These are phyloP conservation scores for Achaetomium macrosporum DNA, from an alignment of 2,329 filamentous ascomycete species.

Conservation along the genomic window DNA sequence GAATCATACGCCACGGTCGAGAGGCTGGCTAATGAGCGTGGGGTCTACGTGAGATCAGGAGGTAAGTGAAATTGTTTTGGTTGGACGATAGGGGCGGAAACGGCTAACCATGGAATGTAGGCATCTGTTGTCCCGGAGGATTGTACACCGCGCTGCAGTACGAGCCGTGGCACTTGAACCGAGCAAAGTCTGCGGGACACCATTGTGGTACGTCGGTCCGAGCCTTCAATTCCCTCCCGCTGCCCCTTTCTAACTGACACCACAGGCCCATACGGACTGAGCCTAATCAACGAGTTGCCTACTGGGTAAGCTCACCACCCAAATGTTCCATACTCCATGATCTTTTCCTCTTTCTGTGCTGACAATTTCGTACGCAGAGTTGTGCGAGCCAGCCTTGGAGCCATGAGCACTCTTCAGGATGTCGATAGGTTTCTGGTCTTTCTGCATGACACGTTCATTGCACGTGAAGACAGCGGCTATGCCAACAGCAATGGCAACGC, in stretches of 20 bases:
- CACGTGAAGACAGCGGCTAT: slow-evolving; percentile 13
- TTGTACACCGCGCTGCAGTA: slow-evolving; percentile 44
- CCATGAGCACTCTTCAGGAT: slow-evolving; percentile 53
- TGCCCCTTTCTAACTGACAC: background rate
- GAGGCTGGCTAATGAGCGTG: slow-evolving; percentile 45
- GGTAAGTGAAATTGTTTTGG: slow-evolving; percentile 27
- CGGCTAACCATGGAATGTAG: slow-evolving; percentile 24
- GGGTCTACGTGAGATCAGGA: slow-evolving; percentile 57
- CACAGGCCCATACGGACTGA: slow-evolving; percentile 41
- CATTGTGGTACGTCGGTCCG: slow-evolving; percentile 39
- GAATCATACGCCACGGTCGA: slow-evolving; percentile 56
- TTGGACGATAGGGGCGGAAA: background rate
- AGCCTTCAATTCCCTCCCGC: background rate
- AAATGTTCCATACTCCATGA: background rate
- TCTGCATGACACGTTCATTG: slow-evolving; percentile 35
- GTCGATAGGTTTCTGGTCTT: slow-evolving; percentile 46
- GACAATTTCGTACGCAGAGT: slow-evolving; percentile 35
- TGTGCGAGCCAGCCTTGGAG: slow-evolving; percentile 55
- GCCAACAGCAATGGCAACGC: background rate
- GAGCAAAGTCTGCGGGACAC: slow-evolving; percentile 51
- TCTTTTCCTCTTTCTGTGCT: background rate
- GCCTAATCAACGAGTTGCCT: slow-evolving; percentile 48
- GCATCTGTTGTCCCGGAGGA: slow-evolving; percentile 44
- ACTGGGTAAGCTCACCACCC: slow-evolving; percentile 39
- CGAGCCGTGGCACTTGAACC: slow-evolving; percentile 48